Conservation (phyloP, 768 basidiomycete species). For the Rhizopogon roseolus region DNA sequence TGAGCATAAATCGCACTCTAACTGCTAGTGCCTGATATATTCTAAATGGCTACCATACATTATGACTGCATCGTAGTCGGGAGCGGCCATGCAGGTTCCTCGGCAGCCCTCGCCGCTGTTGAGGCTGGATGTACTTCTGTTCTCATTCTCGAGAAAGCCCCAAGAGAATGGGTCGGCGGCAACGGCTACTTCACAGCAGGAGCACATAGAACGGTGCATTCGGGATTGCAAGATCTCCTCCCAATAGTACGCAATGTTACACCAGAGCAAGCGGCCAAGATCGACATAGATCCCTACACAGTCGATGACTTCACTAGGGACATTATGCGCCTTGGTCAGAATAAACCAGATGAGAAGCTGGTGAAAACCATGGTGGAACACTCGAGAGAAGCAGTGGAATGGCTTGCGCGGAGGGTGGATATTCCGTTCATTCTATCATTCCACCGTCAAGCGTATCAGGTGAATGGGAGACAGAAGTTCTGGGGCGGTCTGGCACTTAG, state of each 20-base stretch:
- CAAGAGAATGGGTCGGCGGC: slow-evolving; percentile 59
- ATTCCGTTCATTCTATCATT: slow-evolving; percentile 57
- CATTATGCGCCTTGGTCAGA: slow-evolving; percentile 54
- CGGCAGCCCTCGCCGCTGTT: slow-evolving; percentile 55
- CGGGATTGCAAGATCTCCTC: slow-evolving; percentile 55
- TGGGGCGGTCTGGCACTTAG: slow-evolving; percentile 68
- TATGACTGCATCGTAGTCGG: slow-evolving; percentile 62
- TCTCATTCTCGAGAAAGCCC: slow-evolving; percentile 62
- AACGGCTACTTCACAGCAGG: slow-evolving; percentile 74
- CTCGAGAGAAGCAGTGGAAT: slow-evolving; percentile 52
- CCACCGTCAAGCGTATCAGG: slow-evolving; percentile 64
- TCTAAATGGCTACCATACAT: slow-evolving; percentile 9
- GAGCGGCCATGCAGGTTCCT: slow-evolving; percentile 64
- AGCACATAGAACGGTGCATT: slow-evolving; percentile 60
- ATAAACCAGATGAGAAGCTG: slow-evolving; percentile 43
- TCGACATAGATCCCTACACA: slow-evolving; percentile 59
- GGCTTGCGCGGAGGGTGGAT: slow-evolving; percentile 48
- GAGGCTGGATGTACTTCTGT: slow-evolving; percentile 59
- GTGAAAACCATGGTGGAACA: slow-evolving; percentile 48
- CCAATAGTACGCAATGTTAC: slow-evolving; percentile 46
- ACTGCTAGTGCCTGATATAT: neutral
- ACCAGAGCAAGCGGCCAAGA: slow-evolving; percentile 35
- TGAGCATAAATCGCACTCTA: too few species aligned
- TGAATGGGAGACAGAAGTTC: slow-evolving; percentile 57
- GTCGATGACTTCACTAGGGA: slow-evolving; percentile 49